Conservation (phyloP, 306 rosid genomes). For the Rubus idaeus region DNA sequence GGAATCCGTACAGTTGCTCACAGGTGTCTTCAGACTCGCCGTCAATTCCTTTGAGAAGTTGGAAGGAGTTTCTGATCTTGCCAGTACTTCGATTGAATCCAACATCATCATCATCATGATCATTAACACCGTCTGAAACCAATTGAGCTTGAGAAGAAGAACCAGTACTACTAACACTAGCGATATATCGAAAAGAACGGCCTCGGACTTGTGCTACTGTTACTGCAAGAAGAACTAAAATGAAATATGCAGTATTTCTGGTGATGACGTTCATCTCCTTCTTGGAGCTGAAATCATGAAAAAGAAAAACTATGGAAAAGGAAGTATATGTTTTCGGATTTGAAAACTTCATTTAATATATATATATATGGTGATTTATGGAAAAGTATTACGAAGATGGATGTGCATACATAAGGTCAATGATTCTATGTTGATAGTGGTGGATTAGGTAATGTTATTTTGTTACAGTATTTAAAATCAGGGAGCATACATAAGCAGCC, state of each 20-base stretch:
- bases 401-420: conserved; percentile 3
- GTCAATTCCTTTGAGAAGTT: conserved; percentile 2
- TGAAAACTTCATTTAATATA: not conserved
- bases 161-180: not conserved
- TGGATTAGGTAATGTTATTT: not conserved
- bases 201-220: not conserved
- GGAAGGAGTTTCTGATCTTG: not conserved
- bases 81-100: not conserved
- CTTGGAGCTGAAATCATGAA: not conserved
- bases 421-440: not conserved
- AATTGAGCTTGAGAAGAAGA: not conserved
- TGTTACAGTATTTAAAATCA: not conserved
- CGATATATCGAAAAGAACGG: not conserved
- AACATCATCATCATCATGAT: not conserved
- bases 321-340: not conserved
- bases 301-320: not conserved
- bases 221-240: conserved; percentile 8
- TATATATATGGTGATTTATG: not conserved
- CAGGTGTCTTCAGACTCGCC: conserved; percentile 16
- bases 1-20: conserved; percentile 53
- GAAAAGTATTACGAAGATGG: not conserved
- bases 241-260: conserved; percentile 8
- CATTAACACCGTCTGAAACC: conserved; percentile 17
- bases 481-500: not conserved
- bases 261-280: not conserved